Evolutionary conservation across 1,139 yeast genomes (phyloP).

Genomic region (Hansenula lynferdii): DNA sequence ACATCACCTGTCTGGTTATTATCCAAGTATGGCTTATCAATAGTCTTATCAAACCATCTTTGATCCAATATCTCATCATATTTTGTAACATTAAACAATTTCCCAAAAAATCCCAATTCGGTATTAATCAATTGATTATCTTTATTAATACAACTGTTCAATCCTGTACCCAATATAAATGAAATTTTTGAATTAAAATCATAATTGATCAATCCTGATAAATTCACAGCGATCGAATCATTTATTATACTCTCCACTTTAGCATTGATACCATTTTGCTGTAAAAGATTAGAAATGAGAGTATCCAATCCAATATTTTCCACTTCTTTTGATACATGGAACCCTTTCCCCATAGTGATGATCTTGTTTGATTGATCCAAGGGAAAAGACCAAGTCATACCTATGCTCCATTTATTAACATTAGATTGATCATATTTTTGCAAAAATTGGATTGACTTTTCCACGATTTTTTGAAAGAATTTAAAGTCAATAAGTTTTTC

Average conservation of each 20-base stretch:
- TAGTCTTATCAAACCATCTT: no score
- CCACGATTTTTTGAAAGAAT: constrained; percentile 23
- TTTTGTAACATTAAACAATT: constrained; percentile 8
- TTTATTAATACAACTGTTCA: constrained; percentile 25
- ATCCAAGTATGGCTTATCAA: constrained; percentile 1
- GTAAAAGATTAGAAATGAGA: constrained; percentile 15
- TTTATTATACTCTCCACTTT: constrained; percentile 24
- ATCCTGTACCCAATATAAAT: constrained; percentile 31
- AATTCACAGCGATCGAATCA: constrained; percentile 29
- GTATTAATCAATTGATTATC: constrained; percentile 22
- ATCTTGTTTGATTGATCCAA: constrained; percentile 22
- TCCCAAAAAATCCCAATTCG: constrained; percentile 31
- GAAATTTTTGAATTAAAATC: constrained; percentile 20
- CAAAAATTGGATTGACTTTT: constrained; percentile 7
- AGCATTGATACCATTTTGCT: constrained; percentile 4
- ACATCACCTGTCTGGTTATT: constrained; percentile 8
- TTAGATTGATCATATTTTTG: background rate
- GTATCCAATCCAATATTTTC: constrained; percentile 11
- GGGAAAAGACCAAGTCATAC: constrained; percentile 32
- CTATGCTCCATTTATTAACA: constrained; percentile 13
- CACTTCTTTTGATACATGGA: constrained; percentile 20
- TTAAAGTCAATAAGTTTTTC: constrained; percentile 18
- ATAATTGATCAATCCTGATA: constrained; percentile 11
- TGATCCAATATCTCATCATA: constrained; percentile 15
- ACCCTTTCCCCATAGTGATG: constrained; percentile 31